phyloP scores from a whole-genome alignment of 208 protist genomes.

The Wallacemonas sp. region DNA sequence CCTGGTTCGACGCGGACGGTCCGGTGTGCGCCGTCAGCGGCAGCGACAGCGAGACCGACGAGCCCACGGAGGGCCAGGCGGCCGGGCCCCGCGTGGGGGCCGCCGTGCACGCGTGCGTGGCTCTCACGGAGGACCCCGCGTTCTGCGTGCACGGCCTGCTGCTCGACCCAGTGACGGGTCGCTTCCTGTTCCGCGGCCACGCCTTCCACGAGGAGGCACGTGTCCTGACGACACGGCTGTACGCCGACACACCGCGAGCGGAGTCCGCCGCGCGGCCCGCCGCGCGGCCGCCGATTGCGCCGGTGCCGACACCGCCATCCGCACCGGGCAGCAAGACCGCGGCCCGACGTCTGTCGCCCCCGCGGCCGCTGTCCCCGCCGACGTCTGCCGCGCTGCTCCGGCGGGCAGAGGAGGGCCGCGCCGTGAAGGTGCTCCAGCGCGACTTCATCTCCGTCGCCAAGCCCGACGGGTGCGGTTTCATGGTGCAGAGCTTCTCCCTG shows the following conservation, averaged over 20 bases:
- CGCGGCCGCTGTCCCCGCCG: too few species aligned
- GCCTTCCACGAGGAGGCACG: conserved; percentile 76
- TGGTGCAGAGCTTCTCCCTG: conserved; percentile 76
- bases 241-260: background rate
- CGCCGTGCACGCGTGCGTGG: conserved; percentile 22
- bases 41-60: conserved; percentile 1
- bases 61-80: background rate
- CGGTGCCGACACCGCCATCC: background rate
- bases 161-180: conserved; percentile 46
- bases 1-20: background rate
- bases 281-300: too few species aligned
- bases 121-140: conserved; percentile 61
- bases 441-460: conserved; percentile 65
- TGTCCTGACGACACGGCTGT: conserved; percentile 29
- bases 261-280: too few species aligned
- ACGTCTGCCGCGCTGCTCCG: background rate
- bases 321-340: background rate
- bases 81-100: background rate
- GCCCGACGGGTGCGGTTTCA: conserved; percentile 29
- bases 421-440: conserved; percentile 47
- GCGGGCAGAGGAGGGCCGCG: background rate
- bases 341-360: too few species aligned
- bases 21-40: background rate
- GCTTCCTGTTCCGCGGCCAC: conserved; percentile 64
- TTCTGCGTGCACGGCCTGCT: conserved; percentile 64